These are phyloP conservation scores for Parmales sp. DNA, from an alignment of 108 stramenopile genomes.

Conservation along the genomic window DNA sequence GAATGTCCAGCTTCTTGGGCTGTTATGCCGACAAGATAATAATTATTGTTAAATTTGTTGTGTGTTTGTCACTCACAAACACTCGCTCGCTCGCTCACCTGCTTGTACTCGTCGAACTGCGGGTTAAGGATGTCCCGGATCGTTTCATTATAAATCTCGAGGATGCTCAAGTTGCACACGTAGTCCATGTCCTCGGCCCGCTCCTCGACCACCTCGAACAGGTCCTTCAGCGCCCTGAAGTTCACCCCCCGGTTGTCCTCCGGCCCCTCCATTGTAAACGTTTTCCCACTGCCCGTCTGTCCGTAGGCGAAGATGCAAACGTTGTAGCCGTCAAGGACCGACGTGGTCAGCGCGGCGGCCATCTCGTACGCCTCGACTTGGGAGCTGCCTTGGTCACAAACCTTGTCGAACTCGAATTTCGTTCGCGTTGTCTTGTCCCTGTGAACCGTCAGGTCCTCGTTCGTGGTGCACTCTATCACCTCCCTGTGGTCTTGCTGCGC, in stretches of 20 bases:
- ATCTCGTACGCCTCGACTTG: constrained; percentile 35
- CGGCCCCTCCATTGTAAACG: constrained; percentile 50
- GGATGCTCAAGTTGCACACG: constrained; percentile 34
- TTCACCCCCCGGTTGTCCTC: constrained; percentile 32
- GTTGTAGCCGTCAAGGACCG: constrained; percentile 48
- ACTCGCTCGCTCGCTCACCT: neutral
- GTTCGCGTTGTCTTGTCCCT: neutral
- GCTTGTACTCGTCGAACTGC: constrained; percentile 2
- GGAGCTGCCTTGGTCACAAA: constrained; percentile 26
- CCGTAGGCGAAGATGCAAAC: constrained; percentile 61
- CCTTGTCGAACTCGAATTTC: constrained; percentile 26
- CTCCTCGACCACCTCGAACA: constrained; percentile 23
- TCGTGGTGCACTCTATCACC: constrained; percentile 24
- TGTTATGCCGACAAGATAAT: neutral
- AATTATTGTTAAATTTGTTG: neutral
- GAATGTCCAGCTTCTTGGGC: constrained; percentile 5
- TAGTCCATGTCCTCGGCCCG: constrained; percentile 21
- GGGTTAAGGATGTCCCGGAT: constrained; percentile 41
- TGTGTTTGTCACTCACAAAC: neutral
- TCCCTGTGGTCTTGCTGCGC: constrained; percentile 19
- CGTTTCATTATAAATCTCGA: constrained; percentile 63
- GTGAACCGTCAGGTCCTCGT: constrained; percentile 1
- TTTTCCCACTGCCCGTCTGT: constrained; percentile 48
- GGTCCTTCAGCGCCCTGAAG: constrained; percentile 30
- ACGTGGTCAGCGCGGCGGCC: constrained; percentile 32